These are phyloP conservation scores for Luzula sylvatica DNA, from an alignment of 176 grass and related monocot species.

Conservation along the genomic window DNA sequence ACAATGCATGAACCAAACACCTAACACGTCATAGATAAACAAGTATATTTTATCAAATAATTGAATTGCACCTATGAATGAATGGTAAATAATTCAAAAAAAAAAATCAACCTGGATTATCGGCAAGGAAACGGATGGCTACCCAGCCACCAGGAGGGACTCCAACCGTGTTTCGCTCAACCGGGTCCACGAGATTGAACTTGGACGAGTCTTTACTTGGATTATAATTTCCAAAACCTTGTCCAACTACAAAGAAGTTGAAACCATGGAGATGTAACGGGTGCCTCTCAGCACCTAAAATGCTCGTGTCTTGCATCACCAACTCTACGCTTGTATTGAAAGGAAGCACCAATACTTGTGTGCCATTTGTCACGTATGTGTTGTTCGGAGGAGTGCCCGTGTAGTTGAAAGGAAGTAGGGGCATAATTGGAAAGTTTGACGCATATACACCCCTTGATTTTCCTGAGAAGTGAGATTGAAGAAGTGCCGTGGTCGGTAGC, in stretches of 20 bases:
- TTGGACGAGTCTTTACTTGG: neutral
- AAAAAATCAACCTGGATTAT: conserved; percentile 43
- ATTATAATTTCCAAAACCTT: conserved; percentile 18
- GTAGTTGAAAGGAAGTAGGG: conserved; percentile 37
- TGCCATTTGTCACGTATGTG: conserved; percentile 32
- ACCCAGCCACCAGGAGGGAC: neutral
- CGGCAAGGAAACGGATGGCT: conserved; percentile 15
- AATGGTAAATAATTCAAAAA: neutral
- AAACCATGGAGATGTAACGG: conserved; percentile 10
- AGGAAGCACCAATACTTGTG: conserved; percentile 35
- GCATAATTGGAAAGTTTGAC: conserved; percentile 32
- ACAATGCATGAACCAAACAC: conserved; percentile 91
- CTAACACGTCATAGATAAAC: conserved; percentile 6
- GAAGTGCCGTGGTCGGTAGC: conserved; percentile 35
- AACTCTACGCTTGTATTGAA: conserved; percentile 20
- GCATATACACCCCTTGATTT: conserved; percentile 31
- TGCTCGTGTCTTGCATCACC: conserved; percentile 22
- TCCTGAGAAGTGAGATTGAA: conserved; percentile 49
- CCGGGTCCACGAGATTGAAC: conserved; percentile 6
- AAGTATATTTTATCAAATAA: neutral
- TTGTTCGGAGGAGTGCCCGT: conserved; percentile 53
- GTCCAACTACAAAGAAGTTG: conserved; percentile 9
- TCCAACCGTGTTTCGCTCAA: conserved; percentile 9
- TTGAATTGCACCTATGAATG: neutral
- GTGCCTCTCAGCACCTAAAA: conserved; percentile 4